Evolutionary conservation across 2,329 filamentous ascomycete species (phyloP), one percentile per base, ranked within the genome.

Genomic region (Tolypocladium sp.): DNA sequence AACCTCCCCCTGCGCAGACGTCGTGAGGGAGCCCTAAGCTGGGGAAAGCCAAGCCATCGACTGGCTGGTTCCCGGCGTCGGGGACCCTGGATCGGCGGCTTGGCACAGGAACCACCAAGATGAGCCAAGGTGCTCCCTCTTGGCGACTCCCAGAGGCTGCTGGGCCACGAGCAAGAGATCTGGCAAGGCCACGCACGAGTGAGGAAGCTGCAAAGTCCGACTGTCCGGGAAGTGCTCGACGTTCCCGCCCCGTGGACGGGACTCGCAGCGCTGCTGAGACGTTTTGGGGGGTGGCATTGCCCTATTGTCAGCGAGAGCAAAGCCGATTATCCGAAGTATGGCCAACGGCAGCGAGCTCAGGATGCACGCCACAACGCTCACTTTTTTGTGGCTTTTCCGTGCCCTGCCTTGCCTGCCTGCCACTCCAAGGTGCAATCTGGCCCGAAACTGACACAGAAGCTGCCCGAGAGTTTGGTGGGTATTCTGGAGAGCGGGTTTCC

Each of bases 281-380:
- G 37, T 22, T 42, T 42, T n/a, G 35, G 20, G 46, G 46, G 46
- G 46, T 20, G 10, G 27, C 27, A 33, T 51, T 51, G 17, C 27
- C 25, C 46, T 4, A 10, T 12, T 13, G n/a, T n/a, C 51, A 41
- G 37, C 57, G 10, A 55, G 30, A 30, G 8, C 30, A 9, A 49
- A 58, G 57, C 57, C 57, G 57, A 58, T 58, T 55, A 55, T 49
- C 57, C 57, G 57, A 40, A n/a, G 33, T 12, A n/a, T 25, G 49
- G 30, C 10, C 40, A 40, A 46, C 20, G 17, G 49, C 12, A 15
- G n/a, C n/a, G 17, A 55, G 25, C 51, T n/a, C 27, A n/a, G 49
- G 30, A 35, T 22, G 49, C 30, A 35, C 27, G 49, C 37, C 42
- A 44, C 38, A 58, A 33, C 22, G 49, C 49, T 35, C 30, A 15